Conservation (phyloP, 2,329 filamentous ascomycete genomes). For the Clonostachys chloroleuca region DNA sequence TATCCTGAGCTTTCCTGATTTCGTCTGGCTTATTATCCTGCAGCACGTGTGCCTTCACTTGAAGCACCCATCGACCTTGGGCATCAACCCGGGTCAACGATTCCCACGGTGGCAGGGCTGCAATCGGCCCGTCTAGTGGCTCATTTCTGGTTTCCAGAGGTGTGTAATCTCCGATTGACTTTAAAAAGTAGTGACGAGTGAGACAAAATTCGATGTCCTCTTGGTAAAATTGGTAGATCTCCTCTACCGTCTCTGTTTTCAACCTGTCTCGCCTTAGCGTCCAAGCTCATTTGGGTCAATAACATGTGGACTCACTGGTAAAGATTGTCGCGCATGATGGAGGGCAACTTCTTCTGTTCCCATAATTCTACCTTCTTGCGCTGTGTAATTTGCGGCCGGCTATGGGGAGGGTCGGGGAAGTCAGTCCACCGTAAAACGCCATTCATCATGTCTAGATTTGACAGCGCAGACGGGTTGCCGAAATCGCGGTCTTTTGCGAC, state of each 20-base stretch:
- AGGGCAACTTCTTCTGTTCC: constrained; percentile 41
- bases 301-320: constrained; percentile 34
- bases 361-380: constrained; percentile 54
- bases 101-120: constrained; percentile 38
- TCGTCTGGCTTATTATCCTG: constrained; percentile 56
- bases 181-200: constrained; percentile 38
- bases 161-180: constrained; percentile 19
- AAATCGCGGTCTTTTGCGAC: constrained; percentile 33
- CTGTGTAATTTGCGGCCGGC: constrained; percentile 40
- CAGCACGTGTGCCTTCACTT: constrained; percentile 45
- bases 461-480: constrained; percentile 10
- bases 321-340: constrained; percentile 45
- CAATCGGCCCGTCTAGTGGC: constrained; percentile 7
- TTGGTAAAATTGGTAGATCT: constrained; percentile 47
- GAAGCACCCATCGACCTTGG: constrained; percentile 49
- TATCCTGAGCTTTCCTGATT: constrained; percentile 48
- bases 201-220: constrained; percentile 52
- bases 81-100: constrained; percentile 41
- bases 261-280: constrained; percentile 26
- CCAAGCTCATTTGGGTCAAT: background rate
- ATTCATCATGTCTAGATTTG: constrained; percentile 33
- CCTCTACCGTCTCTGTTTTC: constrained; percentile 48
- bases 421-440: constrained; percentile 55
- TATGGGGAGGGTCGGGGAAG: constrained; percentile 51
- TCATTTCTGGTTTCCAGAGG: constrained; percentile 18